These are phyloP conservation scores for Eugenia klotzschiana DNA, from an alignment of 441 rosid genomes.

Conservation along the genomic window DNA sequence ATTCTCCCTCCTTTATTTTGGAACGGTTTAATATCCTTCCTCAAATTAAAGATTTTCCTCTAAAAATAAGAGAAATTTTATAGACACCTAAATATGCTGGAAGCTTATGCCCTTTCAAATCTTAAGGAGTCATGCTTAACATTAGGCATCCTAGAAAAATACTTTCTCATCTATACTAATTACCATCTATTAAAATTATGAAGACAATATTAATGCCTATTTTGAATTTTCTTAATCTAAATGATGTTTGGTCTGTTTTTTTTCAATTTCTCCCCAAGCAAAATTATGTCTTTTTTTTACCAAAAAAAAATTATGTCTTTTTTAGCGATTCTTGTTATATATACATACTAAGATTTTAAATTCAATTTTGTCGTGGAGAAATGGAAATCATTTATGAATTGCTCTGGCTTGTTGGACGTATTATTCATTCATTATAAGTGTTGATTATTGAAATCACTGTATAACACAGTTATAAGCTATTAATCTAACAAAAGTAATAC, in stretches of 20 bases:
- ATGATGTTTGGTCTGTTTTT: too few species aligned
- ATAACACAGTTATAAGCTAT: background rate
- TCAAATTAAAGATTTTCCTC: too few species aligned
- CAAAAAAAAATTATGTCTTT: background rate
- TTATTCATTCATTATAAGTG: background rate
- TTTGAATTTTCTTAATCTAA: background rate
- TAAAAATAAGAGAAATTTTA: too few species aligned
- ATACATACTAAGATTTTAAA: too few species aligned
- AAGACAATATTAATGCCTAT: background rate
- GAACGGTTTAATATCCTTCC: too few species aligned
- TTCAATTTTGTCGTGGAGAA: too few species aligned
- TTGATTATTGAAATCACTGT: background rate
- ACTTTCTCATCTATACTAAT: background rate
- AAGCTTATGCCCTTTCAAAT: too few species aligned
- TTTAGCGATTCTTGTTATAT: background rate
- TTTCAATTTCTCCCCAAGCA: background rate
- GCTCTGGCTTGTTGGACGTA: rapidly evolving
- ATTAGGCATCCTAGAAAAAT: background rate
- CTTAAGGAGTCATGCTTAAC: too few species aligned
- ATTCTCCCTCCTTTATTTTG: too few species aligned
- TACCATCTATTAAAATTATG: background rate
- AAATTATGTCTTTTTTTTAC: background rate
- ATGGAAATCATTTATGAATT: background rate
- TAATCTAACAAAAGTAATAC: rapidly evolving
- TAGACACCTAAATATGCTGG: too few species aligned